Base-by-base conservation (phyloP, 257 asterid genomes). In the Nemophila menziesii region DNA sequence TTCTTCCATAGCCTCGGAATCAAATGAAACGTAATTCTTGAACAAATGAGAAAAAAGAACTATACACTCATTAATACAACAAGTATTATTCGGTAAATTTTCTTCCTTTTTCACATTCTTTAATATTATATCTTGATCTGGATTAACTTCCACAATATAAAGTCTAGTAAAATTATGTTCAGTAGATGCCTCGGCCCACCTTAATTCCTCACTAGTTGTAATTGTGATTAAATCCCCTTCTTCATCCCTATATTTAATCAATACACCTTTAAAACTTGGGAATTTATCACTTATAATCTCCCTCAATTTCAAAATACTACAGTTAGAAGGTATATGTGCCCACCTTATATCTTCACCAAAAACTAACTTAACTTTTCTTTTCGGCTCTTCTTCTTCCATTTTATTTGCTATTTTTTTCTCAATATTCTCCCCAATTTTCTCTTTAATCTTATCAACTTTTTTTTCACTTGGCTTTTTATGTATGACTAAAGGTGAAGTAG, bases 201-300 rank as follows among this genome's bases (percentile, higher is more conserved):
- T 72, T 53, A 86, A 70, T 51, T 86, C 96, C 61, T 86, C 93
- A 0, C 69, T 59, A 4, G 74, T 69, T 23, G 86, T 82, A 72
- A 86, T 78, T 29, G 96, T 86, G 42, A 86, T 70, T 65, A 86
- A 68, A 63, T 86, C 96, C 19, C 94, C 86, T 71, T 82, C 96
- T 44, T 82, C 74, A 62, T 86, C 96, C 71, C 70, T 66, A 57
- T 82, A 82, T 76, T 86, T 86, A 33, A 86, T 61, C 36, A 82
- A 90, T 42, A 74, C 67, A 3, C 78, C 76, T 53, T 57, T 67
- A 10, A 59, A 63, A 51, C 49, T 54, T 16, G 90, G 82, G 56
- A 70, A 82, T 14, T 86, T 78, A 43, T 78, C 78, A 6, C 57
- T 43, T 23, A 86, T 56, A 46, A 69, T 57, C 65, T 78, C 89